phyloP scores from a whole-genome alignment of 2,329 filamentous ascomycete species.

The Daldinia eschscholtzii region DNA sequence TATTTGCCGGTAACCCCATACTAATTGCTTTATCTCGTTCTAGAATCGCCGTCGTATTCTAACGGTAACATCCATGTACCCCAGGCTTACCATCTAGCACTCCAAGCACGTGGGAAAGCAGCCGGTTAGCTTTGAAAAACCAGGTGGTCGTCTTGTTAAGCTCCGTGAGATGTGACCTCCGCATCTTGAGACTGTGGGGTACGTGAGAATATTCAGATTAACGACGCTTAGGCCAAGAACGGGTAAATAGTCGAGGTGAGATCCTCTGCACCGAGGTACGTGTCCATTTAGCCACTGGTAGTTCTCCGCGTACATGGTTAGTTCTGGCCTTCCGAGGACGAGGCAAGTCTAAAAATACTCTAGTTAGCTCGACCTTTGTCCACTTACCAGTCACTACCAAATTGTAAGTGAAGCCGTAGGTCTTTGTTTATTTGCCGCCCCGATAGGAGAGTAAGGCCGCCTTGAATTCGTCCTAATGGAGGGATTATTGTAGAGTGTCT shows the following conservation, averaged over 20 bases:
- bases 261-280: slow-evolving; percentile 45
- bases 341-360: slow-evolving; percentile 23
- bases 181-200: slow-evolving; percentile 42
- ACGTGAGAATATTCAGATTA: slow-evolving; percentile 35
- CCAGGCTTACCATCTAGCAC: slow-evolving; percentile 21
- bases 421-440: background rate
- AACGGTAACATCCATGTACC: slow-evolving; percentile 29
- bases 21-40: slow-evolving; percentile 35
- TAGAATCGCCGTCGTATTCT: slow-evolving; percentile 38
- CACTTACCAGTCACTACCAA: background rate
- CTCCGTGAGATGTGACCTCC: slow-evolving; percentile 44
- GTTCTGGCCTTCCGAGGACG: slow-evolving; percentile 32
- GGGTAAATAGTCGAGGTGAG: slow-evolving; percentile 47
- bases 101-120: slow-evolving; percentile 34
- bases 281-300: slow-evolving; percentile 47
- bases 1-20: slow-evolving; percentile 33
- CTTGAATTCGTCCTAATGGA: slow-evolving; percentile 1
- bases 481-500: background rate
- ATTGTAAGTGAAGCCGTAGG: background rate
- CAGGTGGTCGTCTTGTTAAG: slow-evolving; percentile 41
- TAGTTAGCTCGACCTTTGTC: background rate
- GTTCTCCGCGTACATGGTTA: slow-evolving; percentile 23
- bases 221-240: slow-evolving; percentile 42
- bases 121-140: slow-evolving; percentile 26
- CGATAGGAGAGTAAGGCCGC: background rate